phyloP scores from a whole-genome alignment of 306 rosid genomes.

The Crataegus laevigata region DNA sequence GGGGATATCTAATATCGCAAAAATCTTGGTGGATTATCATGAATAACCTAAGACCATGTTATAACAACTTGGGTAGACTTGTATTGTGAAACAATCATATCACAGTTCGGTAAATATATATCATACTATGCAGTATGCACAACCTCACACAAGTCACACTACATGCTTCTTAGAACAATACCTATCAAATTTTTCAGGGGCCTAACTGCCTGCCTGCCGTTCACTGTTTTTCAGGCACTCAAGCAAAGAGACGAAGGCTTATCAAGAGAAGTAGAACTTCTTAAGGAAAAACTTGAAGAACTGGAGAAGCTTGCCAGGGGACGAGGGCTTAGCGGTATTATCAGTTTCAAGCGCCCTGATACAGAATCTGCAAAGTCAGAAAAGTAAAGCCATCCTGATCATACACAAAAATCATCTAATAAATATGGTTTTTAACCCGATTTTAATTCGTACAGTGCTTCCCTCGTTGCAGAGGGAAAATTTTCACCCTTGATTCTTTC shows the following conservation, averaged over 20 bases:
- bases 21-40: background rate
- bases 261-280: conserved; percentile 51
- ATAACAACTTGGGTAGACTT: background rate
- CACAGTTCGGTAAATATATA: background rate
- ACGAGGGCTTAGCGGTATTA: conserved; percentile 61
- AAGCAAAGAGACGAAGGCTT: conserved; percentile 53
- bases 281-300: conserved; percentile 56
- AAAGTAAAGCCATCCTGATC: conserved; percentile 59
- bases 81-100: background rate
- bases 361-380: conserved; percentile 35
- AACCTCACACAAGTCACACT: background rate
- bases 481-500: conserved; percentile 18
- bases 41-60: background rate
- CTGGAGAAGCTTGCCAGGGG: conserved; percentile 64
- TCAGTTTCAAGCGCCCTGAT: conserved; percentile 39
- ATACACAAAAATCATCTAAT: conserved; percentile 10
- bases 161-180: conserved; percentile 5
- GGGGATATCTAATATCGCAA: background rate
- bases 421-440: conserved; percentile 7
- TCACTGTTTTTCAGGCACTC: conserved; percentile 46
- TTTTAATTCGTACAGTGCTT: conserved; percentile 15
- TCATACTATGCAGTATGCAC: background rate
- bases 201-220: conserved; percentile 3
- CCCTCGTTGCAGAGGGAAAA: background rate
- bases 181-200: background rate